Evolutionary conservation across 208 protist species (phyloP).

Genomic region (Acanthamoeba royreba): DNA sequence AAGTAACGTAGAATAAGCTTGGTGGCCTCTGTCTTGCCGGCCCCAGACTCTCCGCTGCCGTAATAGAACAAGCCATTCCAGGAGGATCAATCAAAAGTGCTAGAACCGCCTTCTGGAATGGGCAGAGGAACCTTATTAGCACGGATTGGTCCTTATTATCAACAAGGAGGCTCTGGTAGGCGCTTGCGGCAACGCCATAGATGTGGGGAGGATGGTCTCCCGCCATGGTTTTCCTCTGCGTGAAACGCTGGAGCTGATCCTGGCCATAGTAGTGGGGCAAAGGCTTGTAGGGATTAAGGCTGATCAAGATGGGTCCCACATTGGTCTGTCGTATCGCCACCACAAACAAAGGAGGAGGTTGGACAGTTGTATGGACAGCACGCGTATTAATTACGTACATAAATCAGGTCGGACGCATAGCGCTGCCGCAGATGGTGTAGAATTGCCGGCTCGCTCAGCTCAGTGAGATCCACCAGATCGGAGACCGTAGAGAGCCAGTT

Average conservation of each 20-base stretch:
- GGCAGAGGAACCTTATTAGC: conserved; percentile 44
- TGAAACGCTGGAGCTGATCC: neutral
- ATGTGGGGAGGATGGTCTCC: conserved; percentile 61
- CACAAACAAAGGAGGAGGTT: neutral
- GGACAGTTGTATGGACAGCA: too few species aligned
- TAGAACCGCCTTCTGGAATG: too few species aligned
- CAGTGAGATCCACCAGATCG: conserved; percentile 84
- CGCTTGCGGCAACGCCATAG: conserved; percentile 60
- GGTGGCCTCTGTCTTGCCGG: conserved; percentile 78
- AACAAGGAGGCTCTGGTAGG: conserved; percentile 61
- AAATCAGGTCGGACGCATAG: neutral
- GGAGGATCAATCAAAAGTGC: too few species aligned
- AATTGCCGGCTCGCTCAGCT: conserved; percentile 82
- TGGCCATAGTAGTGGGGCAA: neutral
- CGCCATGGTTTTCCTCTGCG: neutral
- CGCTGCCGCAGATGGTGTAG: conserved; percentile 77
- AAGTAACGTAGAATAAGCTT: conserved; percentile 81
- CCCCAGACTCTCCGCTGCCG: conserved; percentile 74
- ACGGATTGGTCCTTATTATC: conserved; percentile 60
- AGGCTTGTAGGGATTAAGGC: neutral
- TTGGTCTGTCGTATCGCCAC: neutral
- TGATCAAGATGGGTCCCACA: neutral
- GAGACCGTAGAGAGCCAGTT: conserved; percentile 58
- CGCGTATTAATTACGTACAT: too few species aligned
- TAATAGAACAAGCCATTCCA: too few species aligned